Conservation (phyloP, 176 grass and related monocot species). For the Microstegium vimineum region DNA sequence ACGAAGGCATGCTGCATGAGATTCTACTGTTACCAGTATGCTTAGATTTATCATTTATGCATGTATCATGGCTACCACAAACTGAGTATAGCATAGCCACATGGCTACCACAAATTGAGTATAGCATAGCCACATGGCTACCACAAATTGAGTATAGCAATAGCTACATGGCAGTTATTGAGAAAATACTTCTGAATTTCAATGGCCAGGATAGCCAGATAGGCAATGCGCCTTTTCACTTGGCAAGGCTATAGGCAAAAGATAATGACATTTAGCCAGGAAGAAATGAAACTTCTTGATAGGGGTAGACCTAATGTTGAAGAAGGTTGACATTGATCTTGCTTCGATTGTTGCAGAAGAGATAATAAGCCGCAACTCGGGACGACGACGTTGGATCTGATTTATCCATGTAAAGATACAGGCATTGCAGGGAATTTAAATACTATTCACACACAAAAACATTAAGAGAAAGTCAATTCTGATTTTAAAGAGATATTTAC, state of each 20-base stretch:
- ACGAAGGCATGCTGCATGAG: neutral
- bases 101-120: neutral
- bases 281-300: constrained; percentile 31
- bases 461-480: constrained; percentile 17
- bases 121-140: neutral
- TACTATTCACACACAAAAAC: constrained; percentile 2
- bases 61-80: neutral
- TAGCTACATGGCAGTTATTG: neutral
- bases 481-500: constrained; percentile 32
- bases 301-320: constrained; percentile 65
- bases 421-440: neutral
- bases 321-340: constrained; percentile 95
- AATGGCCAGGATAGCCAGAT: neutral
- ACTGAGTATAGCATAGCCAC: neutral
- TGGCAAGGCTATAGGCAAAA: neutral
- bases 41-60: neutral
- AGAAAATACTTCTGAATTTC: neutral
- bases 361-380: constrained; percentile 77
- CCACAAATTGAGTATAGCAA: neutral
- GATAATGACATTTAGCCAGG: neutral
- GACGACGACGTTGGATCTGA: constrained; percentile 82
- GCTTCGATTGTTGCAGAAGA: constrained; percentile 99
- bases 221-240: neutral
- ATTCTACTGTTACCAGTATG: neutral
- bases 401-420: constrained; percentile 17